Evolutionary conservation across 495 filamentous ascomycete species (phyloP).

Genomic region (Talaromyces nanjingensis): DNA sequence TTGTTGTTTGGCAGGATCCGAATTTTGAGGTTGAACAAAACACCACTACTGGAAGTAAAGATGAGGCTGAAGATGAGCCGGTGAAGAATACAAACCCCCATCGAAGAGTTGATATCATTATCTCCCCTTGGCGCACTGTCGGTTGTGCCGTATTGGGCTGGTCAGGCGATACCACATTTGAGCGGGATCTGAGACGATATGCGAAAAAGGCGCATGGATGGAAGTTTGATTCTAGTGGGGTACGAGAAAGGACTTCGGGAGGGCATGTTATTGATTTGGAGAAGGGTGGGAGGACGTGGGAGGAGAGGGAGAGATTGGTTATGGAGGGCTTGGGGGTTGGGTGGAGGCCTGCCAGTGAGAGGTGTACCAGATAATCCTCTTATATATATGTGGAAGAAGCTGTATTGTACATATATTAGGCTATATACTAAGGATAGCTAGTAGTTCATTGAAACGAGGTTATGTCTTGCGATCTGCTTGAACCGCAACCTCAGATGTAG

Average conservation of each 20-base stretch:
- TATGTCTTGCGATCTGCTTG: not conserved
- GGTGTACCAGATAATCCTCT: slow-evolving; percentile 59
- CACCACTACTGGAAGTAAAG: not conserved
- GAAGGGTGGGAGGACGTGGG: slow-evolving; percentile 45
- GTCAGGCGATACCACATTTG: slow-evolving; percentile 83
- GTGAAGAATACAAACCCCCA: slow-evolving; percentile 67
- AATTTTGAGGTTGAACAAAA: slow-evolving; percentile 20
- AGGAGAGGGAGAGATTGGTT: slow-evolving; percentile 70
- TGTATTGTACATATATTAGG: not conserved
- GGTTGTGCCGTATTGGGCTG: slow-evolving; percentile 87
- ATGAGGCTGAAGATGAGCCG: not conserved
- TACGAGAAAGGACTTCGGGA: slow-evolving; percentile 60
- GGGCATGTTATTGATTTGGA: slow-evolving; percentile 60
- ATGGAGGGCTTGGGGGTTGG: slow-evolving; percentile 73
- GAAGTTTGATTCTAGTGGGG: slow-evolving; percentile 89
- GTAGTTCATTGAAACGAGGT: not conserved
- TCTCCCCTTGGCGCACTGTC: slow-evolving; percentile 78
- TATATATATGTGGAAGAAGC: not conserved
- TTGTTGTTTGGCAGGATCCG: slow-evolving; percentile 89
- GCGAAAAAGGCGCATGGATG: slow-evolving; percentile 64
- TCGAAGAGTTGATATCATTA: slow-evolving; percentile 87
- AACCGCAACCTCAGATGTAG: not conserved
- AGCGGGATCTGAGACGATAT: slow-evolving; percentile 76
- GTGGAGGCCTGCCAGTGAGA: slow-evolving; percentile 65
- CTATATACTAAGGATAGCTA: not conserved